phyloP scores from a whole-genome alignment of 2,329 filamentous ascomycete genomes.

The Tolypocladium album region DNA sequence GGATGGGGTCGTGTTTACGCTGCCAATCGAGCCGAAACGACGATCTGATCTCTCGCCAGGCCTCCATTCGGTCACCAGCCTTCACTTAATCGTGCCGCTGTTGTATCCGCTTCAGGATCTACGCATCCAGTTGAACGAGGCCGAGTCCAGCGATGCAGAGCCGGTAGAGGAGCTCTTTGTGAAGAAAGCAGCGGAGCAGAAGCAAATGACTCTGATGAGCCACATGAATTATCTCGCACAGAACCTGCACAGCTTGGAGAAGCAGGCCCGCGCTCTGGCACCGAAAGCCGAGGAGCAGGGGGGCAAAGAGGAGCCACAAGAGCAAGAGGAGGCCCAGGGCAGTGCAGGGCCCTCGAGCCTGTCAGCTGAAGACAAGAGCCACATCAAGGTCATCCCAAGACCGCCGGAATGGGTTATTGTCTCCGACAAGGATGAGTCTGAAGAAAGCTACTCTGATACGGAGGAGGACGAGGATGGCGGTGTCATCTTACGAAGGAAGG shows the following conservation, averaged over 20 bases:
- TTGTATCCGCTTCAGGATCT: constrained; percentile 63
- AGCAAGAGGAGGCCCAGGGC: constrained; percentile 3
- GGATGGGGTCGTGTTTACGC: constrained; percentile 59
- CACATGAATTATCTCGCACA: constrained; percentile 66
- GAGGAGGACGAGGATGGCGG: constrained; percentile 32
- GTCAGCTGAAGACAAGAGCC: constrained; percentile 39
- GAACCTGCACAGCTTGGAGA: constrained; percentile 58
- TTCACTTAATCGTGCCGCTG: constrained; percentile 59
- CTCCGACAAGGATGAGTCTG: constrained; percentile 34
- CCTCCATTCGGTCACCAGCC: constrained; percentile 49
- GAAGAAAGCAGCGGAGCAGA: constrained; percentile 43
- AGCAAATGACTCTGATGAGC: constrained; percentile 55
- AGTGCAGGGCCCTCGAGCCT: constrained; percentile 4
- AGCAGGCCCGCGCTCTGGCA: constrained; percentile 28
- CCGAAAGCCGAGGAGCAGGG: constrained; percentile 5
- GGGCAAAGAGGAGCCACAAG: not conserved
- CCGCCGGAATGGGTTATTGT: constrained; percentile 63
- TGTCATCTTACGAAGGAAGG: constrained; percentile 22
- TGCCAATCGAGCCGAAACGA: constrained; percentile 59
- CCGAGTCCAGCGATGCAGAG: constrained; percentile 48
- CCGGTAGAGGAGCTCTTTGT: constrained; percentile 56
- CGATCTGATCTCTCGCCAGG: constrained; percentile 47
- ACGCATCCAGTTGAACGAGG: constrained; percentile 54
- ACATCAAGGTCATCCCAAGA: constrained; percentile 61
- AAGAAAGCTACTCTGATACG: constrained; percentile 35